These are phyloP conservation scores for Ogataea nitratoaversa DNA, from an alignment of 805 yeast genomes.

Conservation along the genomic window DNA sequence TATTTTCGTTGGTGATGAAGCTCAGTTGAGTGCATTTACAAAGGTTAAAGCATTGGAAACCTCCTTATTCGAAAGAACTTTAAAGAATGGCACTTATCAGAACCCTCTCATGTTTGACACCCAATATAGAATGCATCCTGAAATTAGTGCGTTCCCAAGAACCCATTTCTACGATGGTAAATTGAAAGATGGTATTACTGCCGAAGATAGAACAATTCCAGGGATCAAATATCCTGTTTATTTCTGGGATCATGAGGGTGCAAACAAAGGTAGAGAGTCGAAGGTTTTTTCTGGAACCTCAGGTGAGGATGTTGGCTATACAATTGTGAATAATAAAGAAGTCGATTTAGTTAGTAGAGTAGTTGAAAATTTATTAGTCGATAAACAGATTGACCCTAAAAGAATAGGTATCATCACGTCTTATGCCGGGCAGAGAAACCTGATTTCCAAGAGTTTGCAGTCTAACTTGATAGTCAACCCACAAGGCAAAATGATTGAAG, in stretches of 20 bases:
- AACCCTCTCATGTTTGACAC: conserved; percentile 66
- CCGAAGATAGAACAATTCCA: conserved; percentile 41
- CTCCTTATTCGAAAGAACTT: conserved; percentile 65
- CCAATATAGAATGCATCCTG: conserved; percentile 97
- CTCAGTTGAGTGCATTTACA: conserved; percentile 68
- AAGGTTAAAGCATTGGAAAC: conserved; percentile 62
- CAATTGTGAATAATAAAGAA: conserved; percentile 56
- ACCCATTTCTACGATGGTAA: conserved; percentile 67
- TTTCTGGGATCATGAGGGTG: conserved; percentile 57
- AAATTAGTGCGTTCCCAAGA: conserved; percentile 81
- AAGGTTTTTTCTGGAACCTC: conserved; percentile 39
- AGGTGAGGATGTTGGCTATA: conserved; percentile 44
- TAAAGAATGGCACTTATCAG: conserved; percentile 55
- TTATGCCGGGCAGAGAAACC: conserved; percentile 71
- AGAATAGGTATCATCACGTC: conserved; percentile 70
- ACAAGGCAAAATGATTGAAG: conserved; percentile 37
- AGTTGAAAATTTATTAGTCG: conserved; percentile 47
- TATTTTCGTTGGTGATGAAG: conserved; percentile 75
- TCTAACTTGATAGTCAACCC: conserved; percentile 57
- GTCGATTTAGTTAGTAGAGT: conserved; percentile 43
- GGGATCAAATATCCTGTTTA: conserved; percentile 51
- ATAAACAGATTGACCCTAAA: conserved; percentile 44
- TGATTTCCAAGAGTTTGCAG: conserved; percentile 47
- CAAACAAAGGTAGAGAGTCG: conserved; percentile 36
- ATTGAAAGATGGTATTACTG: conserved; percentile 66